A percentile compares a stretch with the other conserved stretches of the same genome.
phyloP scores from a whole-genome alignment of 2,329 filamentous ascomycete genomes.

The Canariomyces notabilis region DNA sequence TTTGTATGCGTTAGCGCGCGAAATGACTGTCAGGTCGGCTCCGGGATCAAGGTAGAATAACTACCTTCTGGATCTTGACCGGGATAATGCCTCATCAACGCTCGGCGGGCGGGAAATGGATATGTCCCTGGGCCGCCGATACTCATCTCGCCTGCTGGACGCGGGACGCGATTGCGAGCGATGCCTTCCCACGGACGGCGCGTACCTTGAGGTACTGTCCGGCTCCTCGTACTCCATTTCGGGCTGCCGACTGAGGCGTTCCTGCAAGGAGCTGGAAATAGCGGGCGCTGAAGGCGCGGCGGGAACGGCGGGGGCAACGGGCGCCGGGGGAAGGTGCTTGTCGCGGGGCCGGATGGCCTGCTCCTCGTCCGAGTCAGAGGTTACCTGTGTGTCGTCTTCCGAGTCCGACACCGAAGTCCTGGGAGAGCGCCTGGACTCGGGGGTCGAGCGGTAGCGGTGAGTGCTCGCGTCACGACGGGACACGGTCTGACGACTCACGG shows the following conservation, averaged over 20 bases:
- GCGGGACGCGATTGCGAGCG: constrained; percentile 23
- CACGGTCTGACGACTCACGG: constrained; percentile 27
- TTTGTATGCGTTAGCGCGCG: constrained; percentile 18
- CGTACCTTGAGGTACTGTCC: constrained; percentile 21
- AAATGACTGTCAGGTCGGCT: background rate
- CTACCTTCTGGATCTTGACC: constrained; percentile 26
- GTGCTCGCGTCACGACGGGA: constrained; percentile 26
- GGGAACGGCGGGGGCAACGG: constrained; percentile 28
- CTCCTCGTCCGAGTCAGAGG: constrained; percentile 33
- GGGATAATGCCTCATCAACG: constrained; percentile 31
- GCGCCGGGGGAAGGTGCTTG: constrained; percentile 12
- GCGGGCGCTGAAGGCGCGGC: constrained; percentile 8
- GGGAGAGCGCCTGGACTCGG: constrained; percentile 25
- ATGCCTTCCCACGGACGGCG: constrained; percentile 15
- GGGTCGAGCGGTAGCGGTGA: constrained; percentile 35
- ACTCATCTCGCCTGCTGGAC: constrained; percentile 18
- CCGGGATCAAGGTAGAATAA: background rate
- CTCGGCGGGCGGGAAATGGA: constrained; percentile 16
- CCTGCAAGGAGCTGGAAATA: constrained; percentile 15
- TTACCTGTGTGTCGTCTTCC: constrained; percentile 36
- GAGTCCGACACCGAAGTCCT: constrained; percentile 34
- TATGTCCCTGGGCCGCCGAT: constrained; percentile 19
- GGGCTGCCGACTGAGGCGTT: constrained; percentile 19
- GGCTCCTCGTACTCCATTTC: constrained; percentile 23
- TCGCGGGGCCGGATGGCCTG: constrained; percentile 23